These are phyloP conservation scores for Hypomyces perniciosus DNA, from an alignment of 2,329 filamentous ascomycete genomes.

Conservation along the genomic window DNA sequence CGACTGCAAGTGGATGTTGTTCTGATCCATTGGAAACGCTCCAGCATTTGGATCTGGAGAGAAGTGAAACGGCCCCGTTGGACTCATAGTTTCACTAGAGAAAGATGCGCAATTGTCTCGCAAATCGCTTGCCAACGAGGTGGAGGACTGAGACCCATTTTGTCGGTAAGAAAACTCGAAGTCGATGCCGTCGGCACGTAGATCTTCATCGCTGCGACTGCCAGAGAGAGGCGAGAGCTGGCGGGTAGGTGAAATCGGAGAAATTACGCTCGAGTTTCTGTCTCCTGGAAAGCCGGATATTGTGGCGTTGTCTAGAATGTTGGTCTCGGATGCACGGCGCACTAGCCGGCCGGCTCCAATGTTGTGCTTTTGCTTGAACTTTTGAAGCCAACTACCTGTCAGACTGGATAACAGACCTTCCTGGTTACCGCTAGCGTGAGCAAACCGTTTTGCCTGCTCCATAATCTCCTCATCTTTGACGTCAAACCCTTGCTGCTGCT, in stretches of 20 bases:
- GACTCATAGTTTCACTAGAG: constrained; percentile 65
- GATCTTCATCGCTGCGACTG: constrained; percentile 62
- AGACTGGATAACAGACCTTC: constrained; percentile 67
- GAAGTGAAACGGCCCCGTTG: constrained; percentile 68
- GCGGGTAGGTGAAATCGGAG: constrained; percentile 65
- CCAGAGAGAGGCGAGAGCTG: constrained; percentile 64
- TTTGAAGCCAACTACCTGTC: constrained; percentile 78
- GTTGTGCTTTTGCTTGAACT: constrained; percentile 87
- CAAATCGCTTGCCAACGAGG: constrained; percentile 27
- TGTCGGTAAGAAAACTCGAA: constrained; percentile 29
- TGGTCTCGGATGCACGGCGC: constrained; percentile 58
- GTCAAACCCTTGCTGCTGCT: constrained; percentile 66
- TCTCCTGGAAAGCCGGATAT: constrained; percentile 33
- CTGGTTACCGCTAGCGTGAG: constrained; percentile 59
- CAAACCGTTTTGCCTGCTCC: constrained; percentile 78
- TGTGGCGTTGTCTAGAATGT: constrained; percentile 62
- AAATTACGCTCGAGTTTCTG: constrained; percentile 53
- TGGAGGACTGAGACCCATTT: constrained; percentile 30
- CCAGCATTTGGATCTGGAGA: constrained; percentile 67
- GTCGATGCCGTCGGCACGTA: constrained; percentile 38
- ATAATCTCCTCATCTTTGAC: constrained; percentile 76
- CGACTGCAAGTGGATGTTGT: constrained; percentile 28
- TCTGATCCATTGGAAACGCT: constrained; percentile 49
- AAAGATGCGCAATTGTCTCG: constrained; percentile 46
- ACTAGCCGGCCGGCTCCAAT: constrained; percentile 44